Conservation (phyloP, 441 rosid genomes). For the Aquilaria agallochum region DNA sequence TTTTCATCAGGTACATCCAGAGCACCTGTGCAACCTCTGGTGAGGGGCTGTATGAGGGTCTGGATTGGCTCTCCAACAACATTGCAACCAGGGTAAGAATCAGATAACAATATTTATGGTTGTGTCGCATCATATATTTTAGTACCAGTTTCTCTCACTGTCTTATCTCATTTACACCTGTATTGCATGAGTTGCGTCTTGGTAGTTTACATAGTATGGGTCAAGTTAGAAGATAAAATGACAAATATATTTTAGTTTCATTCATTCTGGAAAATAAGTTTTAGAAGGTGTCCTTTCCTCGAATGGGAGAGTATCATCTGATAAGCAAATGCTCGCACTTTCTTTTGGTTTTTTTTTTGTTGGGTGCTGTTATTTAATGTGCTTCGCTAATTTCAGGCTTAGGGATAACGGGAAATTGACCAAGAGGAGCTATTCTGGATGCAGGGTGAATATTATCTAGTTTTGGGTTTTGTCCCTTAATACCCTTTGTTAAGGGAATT, state of each 20-base stretch:
- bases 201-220: background rate
- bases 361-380: background rate
- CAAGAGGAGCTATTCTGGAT: constrained; percentile 34
- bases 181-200: background rate
- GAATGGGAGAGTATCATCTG: no score
- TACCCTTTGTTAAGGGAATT: constrained; percentile 3
- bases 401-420: constrained; percentile 19
- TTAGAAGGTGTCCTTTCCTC: no score
- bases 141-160: no score
- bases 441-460: constrained; percentile 52
- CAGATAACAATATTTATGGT: background rate
- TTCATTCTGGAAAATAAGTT: no score
- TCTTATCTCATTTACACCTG: no score
- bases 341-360: no score
- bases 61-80: constrained; percentile 64
- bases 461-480: constrained; percentile 2
- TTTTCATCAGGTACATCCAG: constrained; percentile 69
- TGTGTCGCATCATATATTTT: no score
- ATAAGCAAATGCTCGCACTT: no score
- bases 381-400: constrained; percentile 27
- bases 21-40: constrained; percentile 70
- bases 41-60: constrained; percentile 63
- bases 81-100: constrained; percentile 46
- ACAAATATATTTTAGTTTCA: no score
- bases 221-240: no score